These are phyloP conservation scores for Suillus spraguei DNA, from an alignment of 768 basidiomycete genomes.

Conservation along the genomic window DNA sequence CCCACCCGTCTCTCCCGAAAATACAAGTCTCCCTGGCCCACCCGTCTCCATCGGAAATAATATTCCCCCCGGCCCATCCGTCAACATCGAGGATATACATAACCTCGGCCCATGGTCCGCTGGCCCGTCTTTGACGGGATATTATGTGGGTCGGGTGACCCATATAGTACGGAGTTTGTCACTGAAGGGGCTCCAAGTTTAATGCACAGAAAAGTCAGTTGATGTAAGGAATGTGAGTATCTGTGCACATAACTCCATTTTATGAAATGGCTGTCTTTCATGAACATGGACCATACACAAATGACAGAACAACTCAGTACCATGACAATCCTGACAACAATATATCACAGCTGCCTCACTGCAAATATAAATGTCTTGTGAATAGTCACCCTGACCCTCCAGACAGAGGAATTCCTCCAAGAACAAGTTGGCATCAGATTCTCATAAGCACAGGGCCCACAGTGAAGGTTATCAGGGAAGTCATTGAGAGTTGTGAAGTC, in stretches of 20 bases:
- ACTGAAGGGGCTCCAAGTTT: no score
- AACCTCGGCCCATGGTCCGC: no score
- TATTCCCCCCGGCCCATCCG: no score
- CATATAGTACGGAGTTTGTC: no score
- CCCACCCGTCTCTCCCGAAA: no score
- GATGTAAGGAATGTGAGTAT: background rate
- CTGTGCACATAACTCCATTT: background rate
- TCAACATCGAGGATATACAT: no score
- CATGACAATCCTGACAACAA: background rate
- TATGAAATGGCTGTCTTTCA: background rate
- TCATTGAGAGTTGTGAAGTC: background rate
- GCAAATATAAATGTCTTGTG: background rate
- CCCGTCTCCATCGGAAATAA: no score
- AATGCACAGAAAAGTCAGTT: background rate
- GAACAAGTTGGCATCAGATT: background rate
- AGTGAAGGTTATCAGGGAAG: background rate
- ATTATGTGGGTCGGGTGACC: no score
- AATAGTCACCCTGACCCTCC: conserved; percentile 1
- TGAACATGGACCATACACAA: conserved; percentile 5
- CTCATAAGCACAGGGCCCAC: background rate
- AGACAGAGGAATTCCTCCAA: conserved; percentile 8
- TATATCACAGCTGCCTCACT: background rate
- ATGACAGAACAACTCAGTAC: background rate
- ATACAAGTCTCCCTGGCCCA: no score
- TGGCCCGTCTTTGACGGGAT: no score